Evolutionary conservation across 371 early-diverging fungal genomes (phyloP), one percentile per base, ranked within the genome.

Genomic region (Mortierella sp.): DNA sequence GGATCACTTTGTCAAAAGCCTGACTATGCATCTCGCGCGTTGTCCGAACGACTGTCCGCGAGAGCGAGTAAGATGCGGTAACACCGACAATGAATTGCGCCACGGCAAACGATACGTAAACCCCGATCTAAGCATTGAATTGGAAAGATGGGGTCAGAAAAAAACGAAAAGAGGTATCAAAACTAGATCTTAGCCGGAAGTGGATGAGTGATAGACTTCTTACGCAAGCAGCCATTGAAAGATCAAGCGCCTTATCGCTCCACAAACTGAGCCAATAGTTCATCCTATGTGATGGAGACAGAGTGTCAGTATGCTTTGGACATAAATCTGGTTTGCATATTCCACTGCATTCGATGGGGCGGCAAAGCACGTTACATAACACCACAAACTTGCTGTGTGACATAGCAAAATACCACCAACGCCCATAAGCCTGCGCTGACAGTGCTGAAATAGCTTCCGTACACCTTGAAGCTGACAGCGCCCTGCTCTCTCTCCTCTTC

Each of bases 1-100:
- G 80, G 21, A 93, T 57, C 15, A 93, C 61, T 47, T 66, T 78
- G 52, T 67, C 68, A 79, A 72, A 80, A 17, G 78, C 56, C 4
- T 30, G n/a, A 24, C 51, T 59, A 32, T 68, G 79, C 43, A 53
- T 61, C 39, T 32, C 24, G 46, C 46, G 26, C 31, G 56, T 44
- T 21, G 51, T 54, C 9, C 42, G 21, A 52, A 68, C 47, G 42
- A 64, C 59, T 17, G 34, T 46, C 15, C 58, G 32, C 4, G 75
- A 51, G 27, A 80, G 56, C 41, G 54, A 26, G 12, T 75, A 39
- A 0, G 78, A 69, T 4, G 56, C 50, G 31, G 57, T 31, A 15
- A 66, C 58, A 48, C 66, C 65, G 6, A 71, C 30, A n/a, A 70
- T 24, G 26, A 54, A 48, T 53, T 70, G 75, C 0, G 31, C 32